A percentile compares a stretch with the other conserved stretches of the same genome.
phyloP scores from a whole-genome alignment of 257 asterid genomes.

The Capsicum rhomboideum region DNA sequence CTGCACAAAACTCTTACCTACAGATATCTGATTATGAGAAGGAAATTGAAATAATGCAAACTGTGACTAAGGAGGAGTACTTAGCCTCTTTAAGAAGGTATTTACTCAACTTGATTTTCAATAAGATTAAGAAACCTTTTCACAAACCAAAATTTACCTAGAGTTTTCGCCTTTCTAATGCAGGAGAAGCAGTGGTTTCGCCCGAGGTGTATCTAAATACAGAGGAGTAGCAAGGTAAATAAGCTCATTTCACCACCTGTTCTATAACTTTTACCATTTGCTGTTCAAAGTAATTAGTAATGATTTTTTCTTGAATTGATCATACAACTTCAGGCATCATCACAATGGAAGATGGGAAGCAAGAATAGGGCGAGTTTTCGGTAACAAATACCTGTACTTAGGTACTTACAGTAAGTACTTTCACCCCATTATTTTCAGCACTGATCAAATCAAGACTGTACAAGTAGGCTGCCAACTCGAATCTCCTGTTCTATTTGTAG shows the following conservation, averaged over 20 bases:
- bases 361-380: slow-evolving; percentile 62
- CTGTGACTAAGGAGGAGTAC: slow-evolving; percentile 56
- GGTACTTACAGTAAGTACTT: slow-evolving; percentile 51
- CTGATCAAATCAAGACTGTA: neutral
- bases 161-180: neutral
- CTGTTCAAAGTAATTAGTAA: neutral
- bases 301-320: neutral
- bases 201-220: slow-evolving; percentile 71
- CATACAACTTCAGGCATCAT: slow-evolving; percentile 40
- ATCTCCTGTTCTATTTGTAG: slow-evolving; percentile 15
- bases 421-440: neutral
- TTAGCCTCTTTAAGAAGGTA: slow-evolving; percentile 76
- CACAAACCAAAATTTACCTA: neutral
- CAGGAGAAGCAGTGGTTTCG: slow-evolving; percentile 83
- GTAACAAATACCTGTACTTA: slow-evolving; percentile 64
- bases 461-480: neutral
- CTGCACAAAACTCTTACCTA: neutral
- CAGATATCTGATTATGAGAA: slow-evolving; percentile 51
- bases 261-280: neutral
- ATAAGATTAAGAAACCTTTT: neutral
- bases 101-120: neutral
- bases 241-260: neutral
- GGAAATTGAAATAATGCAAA: slow-evolving; percentile 61
- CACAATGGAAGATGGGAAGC: slow-evolving; percentile 86
- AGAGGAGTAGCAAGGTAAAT: slow-evolving; percentile 71